Evolutionary conservation across 176 grass and related monocot genomes (phyloP), one percentile per base, ranked within the genome.

Genomic region (Oryza brachyantha): DNA sequence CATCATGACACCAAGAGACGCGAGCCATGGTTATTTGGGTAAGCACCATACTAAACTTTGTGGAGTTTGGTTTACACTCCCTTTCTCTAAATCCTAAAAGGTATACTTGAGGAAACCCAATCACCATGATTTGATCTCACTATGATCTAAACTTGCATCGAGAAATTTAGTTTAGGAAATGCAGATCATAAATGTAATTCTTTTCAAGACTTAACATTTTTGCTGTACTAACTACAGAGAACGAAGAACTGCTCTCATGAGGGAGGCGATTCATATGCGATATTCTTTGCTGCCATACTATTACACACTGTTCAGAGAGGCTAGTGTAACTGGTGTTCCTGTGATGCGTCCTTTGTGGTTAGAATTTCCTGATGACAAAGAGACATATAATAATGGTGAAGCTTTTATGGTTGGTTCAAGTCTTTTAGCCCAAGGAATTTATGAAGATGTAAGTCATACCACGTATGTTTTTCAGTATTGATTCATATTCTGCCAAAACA

Each of bases 1-100:
- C 94, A 97, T 84, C 94, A 92, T 82, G 94, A 97, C 68, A 97
- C 94, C 29, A 97, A 90, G 87, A 90, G 94, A 84, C 89, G 94
- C 45, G 94, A 97, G 46, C 94, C 94, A 78, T 97, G 94, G 94
- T 62, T 97, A 86, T 97, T 97, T 32, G 94, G 94, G 94, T 97
- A 97, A 81, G 57, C 39, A 48, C 66, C 58, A 74, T 84, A 16
- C 54, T 84, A 14, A 45, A 54, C 2, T 68, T 64, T 40, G 3
- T 79, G 39, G 46, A 36, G 21, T 29, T 69, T 62, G 25, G n/a
- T 38, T 68, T 77, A 74, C 7, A 22, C 50, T 22, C 50, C 50
- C 21, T 45, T 24, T 77, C 1, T 72, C 37, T 46, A 83, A 58
- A 13, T 29, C 66, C n/a, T 25, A 9, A 37, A 31, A 27, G 12